Conservation (phyloP, 2,329 filamentous ascomycete species). For the Zasmidium cellare region DNA sequence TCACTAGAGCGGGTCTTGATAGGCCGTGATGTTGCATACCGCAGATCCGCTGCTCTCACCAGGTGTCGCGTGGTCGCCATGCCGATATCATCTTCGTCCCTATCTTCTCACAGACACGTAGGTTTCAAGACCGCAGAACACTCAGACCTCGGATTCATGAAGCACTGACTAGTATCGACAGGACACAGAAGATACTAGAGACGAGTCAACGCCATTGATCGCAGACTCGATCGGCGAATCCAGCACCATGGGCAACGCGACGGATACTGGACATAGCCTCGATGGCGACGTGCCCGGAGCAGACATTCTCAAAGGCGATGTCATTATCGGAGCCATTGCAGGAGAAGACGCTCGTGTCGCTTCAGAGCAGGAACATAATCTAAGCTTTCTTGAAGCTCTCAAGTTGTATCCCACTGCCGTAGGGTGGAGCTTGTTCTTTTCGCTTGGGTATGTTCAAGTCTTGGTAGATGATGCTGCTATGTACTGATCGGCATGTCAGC, state of each 20-base stretch:
- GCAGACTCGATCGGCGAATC: background rate
- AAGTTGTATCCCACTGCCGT: conserved; percentile 49
- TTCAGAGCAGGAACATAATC: conserved; percentile 28
- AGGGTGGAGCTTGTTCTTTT: conserved; percentile 61
- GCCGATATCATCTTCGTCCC: background rate
- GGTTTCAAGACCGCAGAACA: background rate
- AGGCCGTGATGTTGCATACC: background rate
- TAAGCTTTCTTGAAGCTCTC: conserved; percentile 35
- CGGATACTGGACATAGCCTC: background rate
- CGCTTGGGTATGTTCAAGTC: conserved; percentile 42
- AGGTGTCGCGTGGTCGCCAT: background rate
- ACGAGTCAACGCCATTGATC: background rate
- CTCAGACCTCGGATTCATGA: background rate
- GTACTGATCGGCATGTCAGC: background rate
- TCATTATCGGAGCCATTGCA: conserved; percentile 28
- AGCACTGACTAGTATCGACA: background rate
- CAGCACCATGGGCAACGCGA: conserved; percentile 1
- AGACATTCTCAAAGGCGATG: conserved; percentile 25
- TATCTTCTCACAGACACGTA: background rate
- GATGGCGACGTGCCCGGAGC: background rate
- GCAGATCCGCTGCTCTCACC: background rate
- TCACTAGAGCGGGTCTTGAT: background rate
- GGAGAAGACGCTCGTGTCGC: conserved; percentile 29
- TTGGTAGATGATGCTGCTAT: background rate
- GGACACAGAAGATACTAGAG: background rate